phyloP scores from a whole-genome alignment of 495 filamentous ascomycete genomes.

The Diplogelasinospora grovesii region DNA sequence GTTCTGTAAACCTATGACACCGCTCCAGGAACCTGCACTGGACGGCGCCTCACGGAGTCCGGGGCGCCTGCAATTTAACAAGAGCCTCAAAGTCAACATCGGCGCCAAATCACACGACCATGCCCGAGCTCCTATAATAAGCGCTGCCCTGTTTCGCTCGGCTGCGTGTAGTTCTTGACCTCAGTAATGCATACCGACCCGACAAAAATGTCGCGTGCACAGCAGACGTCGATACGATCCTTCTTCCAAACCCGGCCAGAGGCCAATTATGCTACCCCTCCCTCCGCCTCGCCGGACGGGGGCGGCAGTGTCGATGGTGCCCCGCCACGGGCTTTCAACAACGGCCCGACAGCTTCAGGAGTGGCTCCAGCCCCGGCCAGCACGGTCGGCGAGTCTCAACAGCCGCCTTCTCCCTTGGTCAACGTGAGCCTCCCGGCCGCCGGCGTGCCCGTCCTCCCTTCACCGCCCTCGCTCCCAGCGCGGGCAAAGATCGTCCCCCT shows the following conservation, averaged over 20 bases:
- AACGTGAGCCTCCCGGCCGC: slow-evolving; percentile 26
- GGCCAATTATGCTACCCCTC: slow-evolving; percentile 19
- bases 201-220: slow-evolving; percentile 22
- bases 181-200: too few relatives aligned
- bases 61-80: too few relatives aligned
- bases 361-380: slow-evolving; percentile 14
- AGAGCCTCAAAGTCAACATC: too few relatives aligned
- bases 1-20: too few relatives aligned
- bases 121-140: too few relatives aligned
- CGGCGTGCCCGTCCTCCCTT: slow-evolving; percentile 24
- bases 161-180: too few relatives aligned
- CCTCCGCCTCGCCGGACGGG: slow-evolving; percentile 8
- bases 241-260: slow-evolving; percentile 32
- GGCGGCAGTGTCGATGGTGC: too few relatives aligned
- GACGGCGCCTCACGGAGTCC: too few relatives aligned
- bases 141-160: too few relatives aligned
- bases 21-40: too few relatives aligned
- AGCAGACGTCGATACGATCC: slow-evolving; percentile 44
- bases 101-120: too few relatives aligned
- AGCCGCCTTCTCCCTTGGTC: slow-evolving; percentile 15
- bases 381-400: background rate
- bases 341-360: slow-evolving; percentile 11
- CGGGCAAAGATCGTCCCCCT: slow-evolving; percentile 55
- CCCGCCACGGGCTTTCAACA: slow-evolving; percentile 7
- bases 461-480: slow-evolving; percentile 30